These are phyloP conservation scores for Arthrobotrys sinensis DNA, from an alignment of 2,329 filamentous ascomycete genomes.

Conservation along the genomic window DNA sequence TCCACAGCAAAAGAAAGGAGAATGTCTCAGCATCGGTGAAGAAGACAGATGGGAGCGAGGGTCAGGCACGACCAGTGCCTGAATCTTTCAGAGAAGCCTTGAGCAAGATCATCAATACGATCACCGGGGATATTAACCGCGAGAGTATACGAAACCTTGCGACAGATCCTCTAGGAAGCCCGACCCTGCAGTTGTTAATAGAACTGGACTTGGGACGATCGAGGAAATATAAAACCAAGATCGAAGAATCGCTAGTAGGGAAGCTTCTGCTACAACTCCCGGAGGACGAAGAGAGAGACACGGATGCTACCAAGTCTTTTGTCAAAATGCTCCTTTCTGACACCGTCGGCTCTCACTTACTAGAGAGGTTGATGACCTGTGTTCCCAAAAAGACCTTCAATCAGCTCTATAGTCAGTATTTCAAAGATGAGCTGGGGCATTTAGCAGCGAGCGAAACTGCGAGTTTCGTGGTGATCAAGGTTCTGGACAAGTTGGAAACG, in stretches of 20 bases:
- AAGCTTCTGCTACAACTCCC: conserved; percentile 80
- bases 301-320: conserved; percentile 81
- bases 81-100: conserved; percentile 82
- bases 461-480: conserved; percentile 85
- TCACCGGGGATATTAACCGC: conserved; percentile 81
- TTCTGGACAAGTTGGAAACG: conserved; percentile 86
- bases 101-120: conserved; percentile 85
- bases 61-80: conserved; percentile 75
- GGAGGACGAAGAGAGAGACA: conserved; percentile 80
- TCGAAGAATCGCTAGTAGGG: conserved; percentile 76
- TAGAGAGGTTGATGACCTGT: conserved; percentile 86
- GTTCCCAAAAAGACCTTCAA: conserved; percentile 93
- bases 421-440: conserved; percentile 83
- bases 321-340: conserved; percentile 91
- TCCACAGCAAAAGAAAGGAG: conserved; percentile 95
- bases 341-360: conserved; percentile 86
- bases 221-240: conserved; percentile 77
- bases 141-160: conserved; percentile 86
- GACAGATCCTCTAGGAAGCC: conserved; percentile 90
- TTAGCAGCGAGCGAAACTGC: conserved; percentile 92
- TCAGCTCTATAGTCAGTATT: conserved; percentile 82
- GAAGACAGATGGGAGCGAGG: conserved; percentile 68
- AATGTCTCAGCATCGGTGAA: conserved; percentile 73
- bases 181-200: conserved; percentile 89
- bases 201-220: conserved; percentile 86